Percentiles rank a stretch among this genome's conserved stretches.
Evolutionary conservation across 2,329 filamentous ascomycete species (phyloP).

Genomic region (Ophiostoma triangulosporum): DNA sequence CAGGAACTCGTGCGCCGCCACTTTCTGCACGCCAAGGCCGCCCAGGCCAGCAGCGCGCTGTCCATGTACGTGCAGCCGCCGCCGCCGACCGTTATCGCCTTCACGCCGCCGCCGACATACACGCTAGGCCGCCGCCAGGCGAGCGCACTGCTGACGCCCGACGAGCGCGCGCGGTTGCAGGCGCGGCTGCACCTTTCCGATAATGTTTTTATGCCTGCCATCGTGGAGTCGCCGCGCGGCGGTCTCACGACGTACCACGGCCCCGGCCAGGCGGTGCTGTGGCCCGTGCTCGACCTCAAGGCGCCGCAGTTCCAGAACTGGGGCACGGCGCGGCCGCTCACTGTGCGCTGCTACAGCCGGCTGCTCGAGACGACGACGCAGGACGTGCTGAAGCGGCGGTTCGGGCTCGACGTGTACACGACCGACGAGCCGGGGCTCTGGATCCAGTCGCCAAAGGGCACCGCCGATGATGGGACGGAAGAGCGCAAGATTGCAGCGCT

Average conservation of each 20-base stretch:
- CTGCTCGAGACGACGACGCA: slow-evolving; percentile 68
- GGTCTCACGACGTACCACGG: slow-evolving; percentile 93
- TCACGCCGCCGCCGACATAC: slow-evolving; percentile 71
- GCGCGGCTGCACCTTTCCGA: slow-evolving; percentile 25
- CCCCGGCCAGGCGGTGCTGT: slow-evolving; percentile 84
- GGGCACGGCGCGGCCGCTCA: slow-evolving; percentile 38
- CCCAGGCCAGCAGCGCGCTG: neutral
- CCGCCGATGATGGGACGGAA: slow-evolving; percentile 9
- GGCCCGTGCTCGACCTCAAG: slow-evolving; percentile 77
- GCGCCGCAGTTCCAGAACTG: slow-evolving; percentile 11
- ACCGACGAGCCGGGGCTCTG: slow-evolving; percentile 78
- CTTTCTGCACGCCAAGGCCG: slow-evolving; percentile 46
- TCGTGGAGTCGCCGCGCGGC: slow-evolving; percentile 63
- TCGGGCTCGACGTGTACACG: slow-evolving; percentile 47
- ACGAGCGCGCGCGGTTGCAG: slow-evolving; percentile 32
- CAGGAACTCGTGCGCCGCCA: slow-evolving; percentile 27
- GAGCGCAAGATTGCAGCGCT: slow-evolving; percentile 74
- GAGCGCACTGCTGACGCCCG: slow-evolving; percentile 27
- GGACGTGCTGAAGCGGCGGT: slow-evolving; percentile 40
- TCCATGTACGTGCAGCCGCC: slow-evolving; percentile 27
- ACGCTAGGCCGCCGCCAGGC: slow-evolving; percentile 76
- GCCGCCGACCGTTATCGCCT: slow-evolving; percentile 62
- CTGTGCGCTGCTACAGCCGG: slow-evolving; percentile 63
- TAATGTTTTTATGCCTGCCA: slow-evolving; percentile 42
- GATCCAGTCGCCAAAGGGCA: slow-evolving; percentile 29